Evolutionary conservation across 306 rosid species (phyloP).

Genomic region (Rubus parviflorus): DNA sequence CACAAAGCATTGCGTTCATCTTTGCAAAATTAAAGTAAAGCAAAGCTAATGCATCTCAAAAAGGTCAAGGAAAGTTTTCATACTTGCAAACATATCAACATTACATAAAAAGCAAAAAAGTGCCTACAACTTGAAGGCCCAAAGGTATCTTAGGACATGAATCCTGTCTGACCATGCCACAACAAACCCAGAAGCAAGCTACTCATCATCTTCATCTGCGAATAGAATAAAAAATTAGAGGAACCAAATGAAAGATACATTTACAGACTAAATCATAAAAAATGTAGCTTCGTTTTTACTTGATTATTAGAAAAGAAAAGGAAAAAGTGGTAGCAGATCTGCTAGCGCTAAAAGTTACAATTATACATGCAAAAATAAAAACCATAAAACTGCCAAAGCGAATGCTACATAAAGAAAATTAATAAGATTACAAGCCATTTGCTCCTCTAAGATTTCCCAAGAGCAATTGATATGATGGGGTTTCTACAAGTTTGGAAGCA

Average conservation of each 20-base stretch:
- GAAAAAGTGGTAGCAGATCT: background rate
- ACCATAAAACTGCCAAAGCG: background rate
- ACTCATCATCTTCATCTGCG: slow-evolving; percentile 68
- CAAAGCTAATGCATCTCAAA: slow-evolving; percentile 6
- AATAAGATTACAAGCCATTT: background rate
- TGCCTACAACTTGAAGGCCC: slow-evolving; percentile 13
- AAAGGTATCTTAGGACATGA: slow-evolving; percentile 13
- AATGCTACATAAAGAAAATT: background rate
- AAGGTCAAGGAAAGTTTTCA: background rate
- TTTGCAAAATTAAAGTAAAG: background rate
- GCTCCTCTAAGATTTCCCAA: background rate
- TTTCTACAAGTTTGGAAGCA: background rate
- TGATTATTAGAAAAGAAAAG: background rate
- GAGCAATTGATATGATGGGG: background rate
- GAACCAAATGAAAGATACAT: background rate
- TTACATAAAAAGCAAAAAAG: slow-evolving; percentile 1
- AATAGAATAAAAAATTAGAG: slow-evolving; percentile 21
- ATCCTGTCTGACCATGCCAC: slow-evolving; percentile 23
- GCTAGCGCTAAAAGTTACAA: background rate
- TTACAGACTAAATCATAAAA: background rate
- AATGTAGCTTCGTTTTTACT: background rate
- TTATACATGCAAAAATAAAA: background rate
- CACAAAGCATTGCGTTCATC: slow-evolving; percentile 1
- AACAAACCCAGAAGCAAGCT: slow-evolving; percentile 27
- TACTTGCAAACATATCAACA: slow-evolving; percentile 35